Evolutionary conservation across 1,139 yeast genomes (phyloP), one percentile per base, ranked within the genome.

Genomic region (Suhomyces ambrosiae): DNA sequence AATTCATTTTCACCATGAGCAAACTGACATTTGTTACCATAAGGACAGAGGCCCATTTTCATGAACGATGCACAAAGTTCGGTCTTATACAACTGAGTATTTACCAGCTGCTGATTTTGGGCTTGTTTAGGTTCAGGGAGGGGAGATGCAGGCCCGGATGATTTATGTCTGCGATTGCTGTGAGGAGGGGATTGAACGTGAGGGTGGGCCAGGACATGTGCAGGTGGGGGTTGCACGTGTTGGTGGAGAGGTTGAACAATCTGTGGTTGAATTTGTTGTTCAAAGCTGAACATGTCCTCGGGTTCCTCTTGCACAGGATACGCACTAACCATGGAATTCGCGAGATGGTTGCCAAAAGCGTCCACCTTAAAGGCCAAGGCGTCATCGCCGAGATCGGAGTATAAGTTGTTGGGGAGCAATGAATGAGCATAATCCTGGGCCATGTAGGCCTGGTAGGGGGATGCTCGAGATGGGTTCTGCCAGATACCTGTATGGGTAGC

Each of bases 11-110:
- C 73, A 15, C 97, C 97, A 54, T 89, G 97, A 7, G 97, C 97
- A 72, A 89, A 89, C 64, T 89, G 97, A 59, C 97, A 89, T 65
- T 89, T 89, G 49, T 77, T 76, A 3, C 95, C 95, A 58, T 89
- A 89, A 7, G 95, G 95, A 60, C 97, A 89, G 11, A 58, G 53
- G 17, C 92, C 92, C 46, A 79, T 75, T 51, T 79, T 82, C 59
- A 82, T 77, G 60, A 72, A 89, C 25, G 90, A 81, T 24, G 83
- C 86, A 62, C 97, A 89, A 43, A 89, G 73, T 62, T 89, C 97
- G 0, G 97, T 89, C 67, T 89, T 89, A 74, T 88, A 89, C 33
- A 89, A 71, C 46, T 78, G 84, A 35, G 86, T 82, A 58, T 85
- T 86, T 41, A 82, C 74, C 28, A 64, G 60, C 35, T 64, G 59